phyloP scores from a whole-genome alignment of 2,329 filamentous ascomycete genomes.

The Pestalotiopsis fici region DNA sequence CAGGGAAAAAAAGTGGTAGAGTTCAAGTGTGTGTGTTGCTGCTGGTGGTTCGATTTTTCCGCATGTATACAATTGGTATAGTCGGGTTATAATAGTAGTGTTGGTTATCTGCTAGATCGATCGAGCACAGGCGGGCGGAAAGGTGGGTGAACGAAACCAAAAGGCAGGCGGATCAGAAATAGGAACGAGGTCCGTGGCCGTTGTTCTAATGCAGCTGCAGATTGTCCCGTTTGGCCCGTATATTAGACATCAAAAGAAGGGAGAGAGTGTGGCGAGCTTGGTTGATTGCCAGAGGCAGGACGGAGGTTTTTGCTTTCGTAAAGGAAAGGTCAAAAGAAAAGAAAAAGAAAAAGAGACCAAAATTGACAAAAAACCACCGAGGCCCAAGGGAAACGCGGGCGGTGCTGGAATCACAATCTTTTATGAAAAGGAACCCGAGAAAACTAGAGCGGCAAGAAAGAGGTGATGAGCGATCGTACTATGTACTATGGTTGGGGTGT shows the following conservation, averaged over 20 bases:
- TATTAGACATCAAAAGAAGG: not conserved
- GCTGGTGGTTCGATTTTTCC: not conserved
- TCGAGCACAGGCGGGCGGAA: not conserved
- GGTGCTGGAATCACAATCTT: not conserved
- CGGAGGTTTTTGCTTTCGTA: not conserved
- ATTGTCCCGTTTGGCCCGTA: not conserved
- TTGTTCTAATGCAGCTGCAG: not conserved
- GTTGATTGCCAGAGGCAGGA: not conserved
- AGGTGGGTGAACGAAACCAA: not conserved
- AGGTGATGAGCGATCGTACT: slow-evolving; percentile 11
- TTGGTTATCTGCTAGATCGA: not conserved
- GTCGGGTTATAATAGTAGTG: not conserved
- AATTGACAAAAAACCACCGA: not conserved
- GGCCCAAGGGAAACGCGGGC: not conserved
- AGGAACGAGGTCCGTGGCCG: not conserved
- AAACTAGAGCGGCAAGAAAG: slow-evolving; percentile 8
- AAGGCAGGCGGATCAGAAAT: not conserved
- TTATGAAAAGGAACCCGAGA: not conserved
- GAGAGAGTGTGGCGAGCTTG: no score
- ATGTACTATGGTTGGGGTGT: slow-evolving; percentile 9
- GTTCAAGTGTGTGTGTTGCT: not conserved
- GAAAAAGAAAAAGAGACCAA: not conserved
- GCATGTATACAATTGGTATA: not conserved
- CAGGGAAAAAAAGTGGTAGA: not conserved
- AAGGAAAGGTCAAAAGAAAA: not conserved